Base-by-base conservation (phyloP, 2,329 filamentous ascomycete species). In the Lasiodiplodia theobromae region DNA sequence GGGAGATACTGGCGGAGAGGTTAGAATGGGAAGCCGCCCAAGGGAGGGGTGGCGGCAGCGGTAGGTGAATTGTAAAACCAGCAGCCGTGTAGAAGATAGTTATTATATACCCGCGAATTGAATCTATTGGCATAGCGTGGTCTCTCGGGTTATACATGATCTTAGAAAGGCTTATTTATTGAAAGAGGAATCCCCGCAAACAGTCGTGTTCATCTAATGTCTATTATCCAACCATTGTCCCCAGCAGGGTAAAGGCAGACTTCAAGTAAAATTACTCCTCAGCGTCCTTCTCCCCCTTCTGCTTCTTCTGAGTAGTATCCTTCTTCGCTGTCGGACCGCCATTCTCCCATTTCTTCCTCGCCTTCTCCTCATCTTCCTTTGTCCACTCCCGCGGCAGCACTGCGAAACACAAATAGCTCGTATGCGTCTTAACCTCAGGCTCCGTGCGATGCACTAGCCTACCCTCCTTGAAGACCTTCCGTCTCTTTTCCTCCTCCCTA, bases 371-470 rank as follows among this genome's bases (percentile, higher is more conserved):
- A 72, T 97, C 93, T 70, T 91, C 92, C 44, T 88, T 90, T 0
- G 85, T 90, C 96, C 96, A 99, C 71, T 92, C 90, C 53, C 89
- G 86, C n/a, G 96, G 95, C 70, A 99, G 81, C 3, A 96, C 84
- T 0, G 96, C 96, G 82, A 99, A 99, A 4, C 96, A 92, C 4
- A 99, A 86, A 78, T 99, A 99, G n/a, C 92, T 96, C 0, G 96
- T 99, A 80, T 99, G 96, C 8, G 92, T 96, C 85, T 97, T 97
- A 70, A 98, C 83, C 75, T 99, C 96, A 0, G 89, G 83, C 81
- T 99, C 96, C 0, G 92, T 89, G 28, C 93, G 87, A 74, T 96
- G 93, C 37, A 93, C 86, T 51, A 98, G 76, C 34, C 88, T 87
- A 0, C 96, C 96, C 47, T 69, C 62, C 76, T 90, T 86, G 82